A percentile compares a stretch with the other conserved stretches of the same genome.
These are phyloP conservation scores for Spinellus fusiger DNA, from an alignment of 192 early-diverging fungal genomes.

Conservation along the genomic window DNA sequence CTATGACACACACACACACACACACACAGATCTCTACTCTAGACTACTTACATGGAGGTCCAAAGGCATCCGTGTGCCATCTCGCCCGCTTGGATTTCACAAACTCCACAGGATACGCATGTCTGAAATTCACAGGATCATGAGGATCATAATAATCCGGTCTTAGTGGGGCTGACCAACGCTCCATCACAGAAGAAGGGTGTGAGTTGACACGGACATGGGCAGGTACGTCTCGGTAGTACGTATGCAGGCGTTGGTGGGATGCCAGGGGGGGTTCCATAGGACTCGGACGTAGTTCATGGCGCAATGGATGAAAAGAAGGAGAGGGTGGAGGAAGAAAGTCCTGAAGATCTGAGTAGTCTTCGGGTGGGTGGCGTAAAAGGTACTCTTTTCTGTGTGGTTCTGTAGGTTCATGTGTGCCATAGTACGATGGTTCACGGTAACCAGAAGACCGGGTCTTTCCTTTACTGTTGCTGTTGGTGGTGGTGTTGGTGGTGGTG, in stretches of 20 bases:
- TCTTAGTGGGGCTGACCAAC: not conserved
- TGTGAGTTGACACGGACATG: not conserved
- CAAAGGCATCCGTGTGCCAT: not conserved
- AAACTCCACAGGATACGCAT: not conserved
- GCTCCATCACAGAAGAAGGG: not conserved
- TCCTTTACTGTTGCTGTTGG: no score
- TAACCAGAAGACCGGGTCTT: no score
- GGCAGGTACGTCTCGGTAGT: not conserved
- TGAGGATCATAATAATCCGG: slow-evolving; percentile 3
- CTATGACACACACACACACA: not conserved
- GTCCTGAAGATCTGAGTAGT: not conserved
- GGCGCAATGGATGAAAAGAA: not conserved
- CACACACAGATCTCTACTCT: not conserved
- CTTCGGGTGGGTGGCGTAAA: no score
- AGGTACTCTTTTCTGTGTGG: no score
- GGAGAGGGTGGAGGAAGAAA: not conserved
- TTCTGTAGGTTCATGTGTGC: no score
- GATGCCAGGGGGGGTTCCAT: not conserved
- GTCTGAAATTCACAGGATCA: slow-evolving; percentile 9
- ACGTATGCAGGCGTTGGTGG: not conserved
- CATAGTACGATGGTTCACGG: no score
- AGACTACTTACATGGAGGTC: not conserved
- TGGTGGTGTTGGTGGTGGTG: no score
- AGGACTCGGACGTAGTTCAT: not conserved
- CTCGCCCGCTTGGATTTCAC: not conserved